Conservation (phyloP, 2,329 filamentous ascomycete species). For the Fulvia fulva region DNA sequence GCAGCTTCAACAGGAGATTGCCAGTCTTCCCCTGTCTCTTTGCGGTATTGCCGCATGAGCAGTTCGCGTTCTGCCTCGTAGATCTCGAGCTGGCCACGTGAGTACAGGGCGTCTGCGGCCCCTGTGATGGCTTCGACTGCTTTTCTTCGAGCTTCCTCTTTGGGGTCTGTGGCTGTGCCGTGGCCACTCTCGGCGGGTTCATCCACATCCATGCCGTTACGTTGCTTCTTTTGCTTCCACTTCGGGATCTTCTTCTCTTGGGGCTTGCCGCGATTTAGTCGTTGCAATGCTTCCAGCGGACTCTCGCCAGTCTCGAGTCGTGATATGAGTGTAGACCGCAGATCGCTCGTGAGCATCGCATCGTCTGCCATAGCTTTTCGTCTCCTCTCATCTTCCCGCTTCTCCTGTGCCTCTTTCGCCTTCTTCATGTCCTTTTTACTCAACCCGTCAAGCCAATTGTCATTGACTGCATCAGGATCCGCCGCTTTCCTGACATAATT, state of each 20-base stretch:
- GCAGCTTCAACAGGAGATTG: conserved; percentile 38
- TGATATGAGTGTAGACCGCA: conserved; percentile 68
- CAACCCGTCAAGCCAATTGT: conserved; percentile 86
- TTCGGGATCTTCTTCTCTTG: conserved; percentile 54
- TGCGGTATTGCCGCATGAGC: conserved; percentile 75
- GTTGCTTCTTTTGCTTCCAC: conserved; percentile 56
- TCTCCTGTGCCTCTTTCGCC: conserved; percentile 82
- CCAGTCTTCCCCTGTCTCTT: conserved; percentile 88
- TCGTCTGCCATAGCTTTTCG: conserved; percentile 72
- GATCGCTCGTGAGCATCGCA: conserved; percentile 65
- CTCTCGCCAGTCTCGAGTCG: conserved; percentile 78
- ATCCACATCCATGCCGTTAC: conserved; percentile 68
- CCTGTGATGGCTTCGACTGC: conserved; percentile 81
- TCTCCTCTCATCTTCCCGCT: conserved; percentile 71
- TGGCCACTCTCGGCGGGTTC: conserved; percentile 16
- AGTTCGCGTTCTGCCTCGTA: conserved; percentile 85
- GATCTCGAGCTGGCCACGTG: conserved; percentile 79
- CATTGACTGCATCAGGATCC: conserved; percentile 86
- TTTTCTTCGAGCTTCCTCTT: conserved; percentile 65
- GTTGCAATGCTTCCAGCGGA: conserved; percentile 77
- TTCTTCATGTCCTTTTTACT: conserved; percentile 91
- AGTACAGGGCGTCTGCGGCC: conserved; percentile 81
- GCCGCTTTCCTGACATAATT: conserved; percentile 87
- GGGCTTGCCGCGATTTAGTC: conserved; percentile 59
- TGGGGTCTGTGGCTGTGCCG: conserved; percentile 56